Percentiles rank a stretch among this genome's conserved stretches.
Evolutionary conservation across 805 yeast species (phyloP).

Genomic region (Saccharomycopsis olivae): DNA sequence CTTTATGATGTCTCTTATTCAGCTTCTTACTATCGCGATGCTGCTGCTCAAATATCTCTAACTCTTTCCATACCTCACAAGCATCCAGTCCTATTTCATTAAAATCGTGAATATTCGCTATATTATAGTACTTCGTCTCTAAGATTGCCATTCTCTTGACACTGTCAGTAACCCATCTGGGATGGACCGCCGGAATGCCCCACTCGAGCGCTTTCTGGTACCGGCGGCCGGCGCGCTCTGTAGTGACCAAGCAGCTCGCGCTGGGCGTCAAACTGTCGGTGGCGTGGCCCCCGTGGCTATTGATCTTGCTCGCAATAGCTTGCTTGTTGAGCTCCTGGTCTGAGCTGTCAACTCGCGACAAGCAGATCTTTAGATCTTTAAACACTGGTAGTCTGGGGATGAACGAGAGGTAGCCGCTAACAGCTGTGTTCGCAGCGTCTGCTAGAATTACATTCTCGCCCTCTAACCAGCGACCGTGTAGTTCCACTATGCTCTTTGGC

Average conservation of each 20-base stretch:
- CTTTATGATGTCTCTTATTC: slow-evolving; percentile 17
- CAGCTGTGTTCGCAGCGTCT: slow-evolving; percentile 11
- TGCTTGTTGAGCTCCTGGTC: slow-evolving; percentile 22
- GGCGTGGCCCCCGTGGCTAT: slow-evolving; percentile 38
- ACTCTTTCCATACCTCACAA: slow-evolving; percentile 22
- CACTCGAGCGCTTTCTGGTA: slow-evolving; percentile 36
- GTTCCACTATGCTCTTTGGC: slow-evolving; percentile 33
- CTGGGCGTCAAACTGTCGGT: slow-evolving; percentile 39
- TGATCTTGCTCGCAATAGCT: slow-evolving; percentile 28
- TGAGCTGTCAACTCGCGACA: slow-evolving; percentile 25
- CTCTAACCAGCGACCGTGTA: slow-evolving; percentile 42
- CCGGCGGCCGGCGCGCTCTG: slow-evolving; percentile 40
- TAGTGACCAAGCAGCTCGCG: slow-evolving; percentile 37
- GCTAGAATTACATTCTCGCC: slow-evolving; percentile 34
- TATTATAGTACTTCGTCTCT: slow-evolving; percentile 24
- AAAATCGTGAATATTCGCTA: slow-evolving; percentile 16
- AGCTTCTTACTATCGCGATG: neutral
- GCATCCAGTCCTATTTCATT: slow-evolving; percentile 24
- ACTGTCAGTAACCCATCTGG: slow-evolving; percentile 33
- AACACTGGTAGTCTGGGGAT: slow-evolving; percentile 30
- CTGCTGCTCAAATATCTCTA: slow-evolving; percentile 9
- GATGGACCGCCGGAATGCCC: slow-evolving; percentile 31
- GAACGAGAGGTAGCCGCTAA: slow-evolving; percentile 20
- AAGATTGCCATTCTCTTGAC: slow-evolving; percentile 29
- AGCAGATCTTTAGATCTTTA: slow-evolving; percentile 29